A percentile compares a stretch with the other conserved stretches of the same genome.
These are phyloP conservation scores for Mortierella sp. DNA, from an alignment of 371 early-diverging fungal species.

Conservation along the genomic window DNA sequence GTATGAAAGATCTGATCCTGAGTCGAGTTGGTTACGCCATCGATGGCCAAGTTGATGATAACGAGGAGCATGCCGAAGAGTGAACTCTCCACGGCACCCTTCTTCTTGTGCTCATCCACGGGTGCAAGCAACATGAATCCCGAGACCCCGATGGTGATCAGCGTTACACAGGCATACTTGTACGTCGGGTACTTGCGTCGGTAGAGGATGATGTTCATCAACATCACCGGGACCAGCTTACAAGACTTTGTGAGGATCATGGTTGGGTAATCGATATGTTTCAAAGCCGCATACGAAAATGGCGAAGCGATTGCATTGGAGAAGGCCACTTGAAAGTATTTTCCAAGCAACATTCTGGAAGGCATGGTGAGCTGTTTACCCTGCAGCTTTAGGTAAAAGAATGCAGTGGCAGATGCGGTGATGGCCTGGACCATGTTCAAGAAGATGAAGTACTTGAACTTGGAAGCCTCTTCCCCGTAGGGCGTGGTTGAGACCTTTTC, in stretches of 20 bases:
- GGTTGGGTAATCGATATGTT: constrained; percentile 97
- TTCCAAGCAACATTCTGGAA: constrained; percentile 46
- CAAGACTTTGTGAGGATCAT: constrained; percentile 97
- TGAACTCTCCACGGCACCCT: constrained; percentile 53
- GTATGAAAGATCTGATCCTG: constrained; percentile 94
- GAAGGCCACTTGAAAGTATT: constrained; percentile 82
- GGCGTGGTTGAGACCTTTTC: constrained; percentile 90
- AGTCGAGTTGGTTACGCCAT: constrained; percentile 97
- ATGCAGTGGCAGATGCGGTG: constrained; percentile 81
- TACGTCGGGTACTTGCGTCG: constrained; percentile 82
- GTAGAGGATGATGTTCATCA: constrained; percentile 95
- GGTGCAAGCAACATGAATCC: constrained; percentile 91
- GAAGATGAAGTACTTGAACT: constrained; percentile 90
- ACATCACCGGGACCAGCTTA: constrained; percentile 96
- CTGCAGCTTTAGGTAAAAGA: constrained; percentile 72
- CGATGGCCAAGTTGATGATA: constrained; percentile 85
- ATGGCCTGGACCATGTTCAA: constrained; percentile 89
- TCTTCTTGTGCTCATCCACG: constrained; percentile 55
- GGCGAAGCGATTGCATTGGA: constrained; percentile 85
- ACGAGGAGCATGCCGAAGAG: constrained; percentile 88
- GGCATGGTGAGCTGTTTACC: constrained; percentile 54
- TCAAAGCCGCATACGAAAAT: constrained; percentile 93
- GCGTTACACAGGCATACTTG: constrained; percentile 85
- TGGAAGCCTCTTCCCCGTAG: constrained; percentile 72
- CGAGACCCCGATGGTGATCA: constrained; percentile 92